These are phyloP conservation scores for Xylaria sp. DNA, from an alignment of 2,329 filamentous ascomycete genomes.

Conservation along the genomic window DNA sequence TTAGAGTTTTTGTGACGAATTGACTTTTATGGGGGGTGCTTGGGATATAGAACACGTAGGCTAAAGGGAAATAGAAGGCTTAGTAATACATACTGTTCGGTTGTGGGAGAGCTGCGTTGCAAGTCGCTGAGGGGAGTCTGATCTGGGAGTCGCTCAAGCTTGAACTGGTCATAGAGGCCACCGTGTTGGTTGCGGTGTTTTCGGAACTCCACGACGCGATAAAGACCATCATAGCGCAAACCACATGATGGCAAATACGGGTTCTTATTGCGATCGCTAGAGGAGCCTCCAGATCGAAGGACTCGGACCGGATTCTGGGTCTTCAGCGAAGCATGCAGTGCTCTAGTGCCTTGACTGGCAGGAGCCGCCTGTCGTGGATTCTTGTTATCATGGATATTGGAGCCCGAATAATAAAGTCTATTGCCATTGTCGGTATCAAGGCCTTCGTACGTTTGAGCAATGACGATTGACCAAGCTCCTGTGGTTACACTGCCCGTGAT, in stretches of 20 bases:
- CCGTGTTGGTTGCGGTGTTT: conserved; percentile 40
- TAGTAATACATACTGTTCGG: conserved; percentile 27
- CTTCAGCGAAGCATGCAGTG: conserved; percentile 40
- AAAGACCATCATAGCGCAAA: conserved; percentile 48
- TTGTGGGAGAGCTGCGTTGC: conserved; percentile 38
- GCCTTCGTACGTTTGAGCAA: conserved; percentile 36
- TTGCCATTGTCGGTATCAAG: conserved; percentile 36
- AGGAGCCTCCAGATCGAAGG: conserved; percentile 42
- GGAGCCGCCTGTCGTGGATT: conserved; percentile 30
- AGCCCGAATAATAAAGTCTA: conserved; percentile 38
- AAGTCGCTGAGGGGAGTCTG: conserved; percentile 40
- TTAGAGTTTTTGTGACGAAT: neutral
- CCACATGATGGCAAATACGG: conserved; percentile 40
- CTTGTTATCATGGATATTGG: conserved; percentile 37
- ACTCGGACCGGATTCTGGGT: conserved; percentile 43
- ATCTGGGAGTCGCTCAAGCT: conserved; percentile 36
- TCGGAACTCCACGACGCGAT: conserved; percentile 35
- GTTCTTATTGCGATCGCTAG: conserved; percentile 23
- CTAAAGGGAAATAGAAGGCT: neutral
- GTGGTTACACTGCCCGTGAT: conserved; percentile 40
- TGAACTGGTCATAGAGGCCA: conserved; percentile 48
- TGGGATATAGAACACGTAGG: neutral
- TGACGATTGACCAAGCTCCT: conserved; percentile 47
- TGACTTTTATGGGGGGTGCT: neutral
- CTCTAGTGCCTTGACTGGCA: conserved; percentile 39